These are phyloP conservation scores for Stentor coeruleus DNA, from an alignment of 73 alveolate genomes.

Conservation along the genomic window DNA sequence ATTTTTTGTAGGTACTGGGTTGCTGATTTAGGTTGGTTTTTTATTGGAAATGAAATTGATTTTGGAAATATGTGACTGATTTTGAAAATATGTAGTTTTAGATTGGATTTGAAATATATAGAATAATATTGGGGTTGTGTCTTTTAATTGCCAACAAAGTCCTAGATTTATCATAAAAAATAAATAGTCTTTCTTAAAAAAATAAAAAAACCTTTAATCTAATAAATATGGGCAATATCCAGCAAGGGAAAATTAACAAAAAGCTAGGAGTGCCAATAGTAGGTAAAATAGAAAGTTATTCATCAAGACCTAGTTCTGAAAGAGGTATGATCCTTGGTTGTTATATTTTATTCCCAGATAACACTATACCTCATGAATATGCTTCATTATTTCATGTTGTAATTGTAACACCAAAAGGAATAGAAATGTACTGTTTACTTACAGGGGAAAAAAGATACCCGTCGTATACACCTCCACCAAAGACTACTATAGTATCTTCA, in stretches of 20 bases:
- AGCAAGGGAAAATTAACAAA: background rate
- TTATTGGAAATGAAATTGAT: too few relatives aligned
- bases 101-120: too few relatives aligned
- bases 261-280: slow-evolving; percentile 11
- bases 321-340: background rate
- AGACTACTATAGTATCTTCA: background rate
- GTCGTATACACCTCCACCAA: background rate
- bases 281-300: background rate
- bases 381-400: background rate
- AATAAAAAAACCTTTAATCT: background rate
- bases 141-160: too few relatives aligned
- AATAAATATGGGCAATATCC: background rate
- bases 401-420: background rate
- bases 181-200: too few relatives aligned
- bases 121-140: too few relatives aligned
- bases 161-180: too few relatives aligned
- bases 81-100: too few relatives aligned
- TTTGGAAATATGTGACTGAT: too few relatives aligned
- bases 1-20: too few relatives aligned
- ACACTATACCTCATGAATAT: background rate
- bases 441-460: slow-evolving; percentile 1
- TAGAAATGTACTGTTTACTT: slow-evolving; percentile 22
- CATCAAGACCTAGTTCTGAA: background rate
- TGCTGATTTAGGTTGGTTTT: too few relatives aligned
- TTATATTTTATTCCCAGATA: slow-evolving; percentile 2